Percentiles rank a stretch among this genome's conserved stretches.
Conservation (phyloP, 2,329 filamentous ascomycete species). For the Canariomyces notabilis region DNA sequence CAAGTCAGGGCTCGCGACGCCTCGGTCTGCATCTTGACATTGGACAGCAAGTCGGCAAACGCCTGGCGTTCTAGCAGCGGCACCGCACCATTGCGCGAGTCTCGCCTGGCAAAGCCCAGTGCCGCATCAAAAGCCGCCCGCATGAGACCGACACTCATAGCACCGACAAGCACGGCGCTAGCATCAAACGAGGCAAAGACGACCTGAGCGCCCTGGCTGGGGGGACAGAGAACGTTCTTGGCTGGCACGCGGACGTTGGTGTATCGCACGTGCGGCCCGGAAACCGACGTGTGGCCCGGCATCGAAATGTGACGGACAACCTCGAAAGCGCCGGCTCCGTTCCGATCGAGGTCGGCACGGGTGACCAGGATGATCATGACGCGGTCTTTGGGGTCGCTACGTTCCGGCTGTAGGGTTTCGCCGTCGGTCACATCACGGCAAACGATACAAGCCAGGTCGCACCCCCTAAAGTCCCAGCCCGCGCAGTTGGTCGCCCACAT, state of each 20-base stretch:
- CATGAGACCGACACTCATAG: constrained; percentile 51
- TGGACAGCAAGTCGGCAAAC: constrained; percentile 44
- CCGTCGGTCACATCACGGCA: constrained; percentile 37
- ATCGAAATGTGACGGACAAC: constrained; percentile 43
- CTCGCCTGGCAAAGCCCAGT: constrained; percentile 43
- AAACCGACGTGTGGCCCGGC: constrained; percentile 43
- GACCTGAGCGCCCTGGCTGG: constrained; percentile 39
- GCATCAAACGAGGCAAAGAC: constrained; percentile 40
- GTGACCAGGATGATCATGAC: constrained; percentile 49
- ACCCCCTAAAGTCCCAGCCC: constrained; percentile 49
- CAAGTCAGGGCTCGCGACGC: constrained; percentile 46
- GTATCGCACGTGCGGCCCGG: constrained; percentile 45
- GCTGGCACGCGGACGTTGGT: constrained; percentile 43
- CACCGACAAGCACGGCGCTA: constrained; percentile 46
- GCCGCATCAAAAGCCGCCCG: constrained; percentile 48
- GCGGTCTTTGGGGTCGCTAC: constrained; percentile 23
- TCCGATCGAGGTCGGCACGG: constrained; percentile 41
- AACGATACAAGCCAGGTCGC: constrained; percentile 48
- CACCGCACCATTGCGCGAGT: constrained; percentile 41
- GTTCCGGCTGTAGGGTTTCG: constrained; percentile 3
- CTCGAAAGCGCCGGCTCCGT: constrained; percentile 37
- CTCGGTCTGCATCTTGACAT: constrained; percentile 48
- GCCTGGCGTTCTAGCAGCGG: constrained; percentile 43
- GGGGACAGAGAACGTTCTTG: constrained; percentile 41
- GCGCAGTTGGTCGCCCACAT: constrained; percentile 51